Evolutionary conservation across 73 alveolate species (phyloP).

Genomic region (Symbiodinium natans): DNA sequence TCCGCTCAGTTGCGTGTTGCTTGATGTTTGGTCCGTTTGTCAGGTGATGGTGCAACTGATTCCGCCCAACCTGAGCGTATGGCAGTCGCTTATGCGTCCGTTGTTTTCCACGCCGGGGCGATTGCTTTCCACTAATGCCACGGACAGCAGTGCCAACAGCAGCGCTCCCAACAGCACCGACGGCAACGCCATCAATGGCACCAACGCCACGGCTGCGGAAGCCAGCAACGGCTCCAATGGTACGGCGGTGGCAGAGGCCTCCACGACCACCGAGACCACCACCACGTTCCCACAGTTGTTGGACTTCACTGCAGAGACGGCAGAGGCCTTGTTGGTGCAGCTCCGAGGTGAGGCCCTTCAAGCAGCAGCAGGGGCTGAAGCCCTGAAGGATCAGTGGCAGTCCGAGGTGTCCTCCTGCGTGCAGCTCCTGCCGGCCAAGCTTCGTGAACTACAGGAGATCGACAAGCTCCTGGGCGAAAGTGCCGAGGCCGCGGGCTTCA

Average conservation of each 20-base stretch:
- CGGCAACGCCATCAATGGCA: neutral
- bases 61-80: neutral
- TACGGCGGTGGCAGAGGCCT: neutral
- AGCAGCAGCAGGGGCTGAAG: neutral
- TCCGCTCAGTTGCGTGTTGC: no score
- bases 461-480: constrained; percentile 55
- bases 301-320: neutral
- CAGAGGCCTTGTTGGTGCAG: neutral
- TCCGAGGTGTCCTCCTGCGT: constrained; percentile 35
- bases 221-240: neutral
- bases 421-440: constrained; percentile 38
- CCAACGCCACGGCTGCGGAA: neutral
- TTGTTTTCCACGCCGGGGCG: neutral
- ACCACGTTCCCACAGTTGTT: neutral
- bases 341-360: neutral
- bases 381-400: constrained; percentile 35
- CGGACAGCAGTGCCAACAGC: neutral
- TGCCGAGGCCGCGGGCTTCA: constrained; percentile 40
- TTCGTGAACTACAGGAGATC: constrained; percentile 80
- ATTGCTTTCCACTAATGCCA: neutral
- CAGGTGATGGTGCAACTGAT: neutral
- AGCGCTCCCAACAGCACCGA: neutral
- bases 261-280: neutral
- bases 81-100: neutral
- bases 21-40: no score